phyloP scores from a whole-genome alignment of 2,329 filamentous ascomycete genomes.

The Neopestalotiopsis rosae region DNA sequence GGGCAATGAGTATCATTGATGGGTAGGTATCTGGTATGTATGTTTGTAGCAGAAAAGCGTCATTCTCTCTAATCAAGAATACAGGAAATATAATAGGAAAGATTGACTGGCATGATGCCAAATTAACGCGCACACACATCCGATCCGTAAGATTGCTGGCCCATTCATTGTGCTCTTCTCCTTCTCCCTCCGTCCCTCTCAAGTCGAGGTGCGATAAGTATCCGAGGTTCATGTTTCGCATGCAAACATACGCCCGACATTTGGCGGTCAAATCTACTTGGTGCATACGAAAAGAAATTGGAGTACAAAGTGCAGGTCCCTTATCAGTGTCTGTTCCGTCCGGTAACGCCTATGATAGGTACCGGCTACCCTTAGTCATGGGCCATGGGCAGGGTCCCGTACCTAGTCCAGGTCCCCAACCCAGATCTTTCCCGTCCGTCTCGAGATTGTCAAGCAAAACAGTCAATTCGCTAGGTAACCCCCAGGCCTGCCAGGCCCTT shows the following conservation, averaged over 20 bases:
- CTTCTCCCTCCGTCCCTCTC: not conserved
- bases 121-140: not conserved
- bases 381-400: not conserved
- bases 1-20: not conserved
- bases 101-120: not conserved
- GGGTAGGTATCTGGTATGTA: not conserved
- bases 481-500: too few species aligned
- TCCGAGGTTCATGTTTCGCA: not conserved
- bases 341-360: conserved; percentile 1
- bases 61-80: not conserved
- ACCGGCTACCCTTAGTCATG: not conserved
- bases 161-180: not conserved
- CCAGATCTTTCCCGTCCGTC: not conserved
- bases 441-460: conserved; percentile 1
- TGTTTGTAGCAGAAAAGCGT: not conserved
- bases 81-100: not conserved
- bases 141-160: not conserved
- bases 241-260: not conserved
- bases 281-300: conserved; percentile 6
- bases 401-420: not conserved
- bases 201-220: not conserved
- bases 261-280: conserved; percentile 1
- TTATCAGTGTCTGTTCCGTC: conserved; percentile 6
- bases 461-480: not conserved
- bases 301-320: conserved; percentile 1